A percentile compares a stretch with the other conserved stretches of the same genome.
Conservation (phyloP, 352 stramenopile genomes). For the Phytophthora idaei region DNA sequence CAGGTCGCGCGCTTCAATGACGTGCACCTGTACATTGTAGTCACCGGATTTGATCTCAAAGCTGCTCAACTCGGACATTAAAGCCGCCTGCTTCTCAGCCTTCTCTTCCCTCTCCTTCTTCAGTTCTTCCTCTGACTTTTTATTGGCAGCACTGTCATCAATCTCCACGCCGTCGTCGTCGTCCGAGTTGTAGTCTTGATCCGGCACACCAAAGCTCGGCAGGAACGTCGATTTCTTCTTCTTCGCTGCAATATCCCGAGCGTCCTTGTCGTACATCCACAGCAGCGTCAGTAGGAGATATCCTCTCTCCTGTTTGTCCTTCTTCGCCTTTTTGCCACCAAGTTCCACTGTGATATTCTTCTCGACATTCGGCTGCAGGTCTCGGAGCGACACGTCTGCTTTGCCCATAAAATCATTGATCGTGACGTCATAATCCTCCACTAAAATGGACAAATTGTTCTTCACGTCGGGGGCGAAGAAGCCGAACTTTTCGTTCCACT, state of each 20-base stretch:
- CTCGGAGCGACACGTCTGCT: conserved; percentile 56
- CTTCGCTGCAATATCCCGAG: conserved; percentile 64
- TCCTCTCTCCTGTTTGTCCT: conserved; percentile 71
- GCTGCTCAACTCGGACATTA: conserved; percentile 75
- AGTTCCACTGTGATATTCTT: conserved; percentile 66
- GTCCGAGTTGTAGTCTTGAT: conserved; percentile 76
- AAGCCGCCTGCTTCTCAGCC: conserved; percentile 76
- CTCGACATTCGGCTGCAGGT: conserved; percentile 59
- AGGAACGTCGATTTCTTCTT: conserved; percentile 77
- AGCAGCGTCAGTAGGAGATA: conserved; percentile 57
- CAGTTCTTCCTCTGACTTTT: conserved; percentile 69
- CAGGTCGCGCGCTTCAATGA: conserved; percentile 91
- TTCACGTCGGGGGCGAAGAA: conserved; percentile 71
- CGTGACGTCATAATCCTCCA: conserved; percentile 79
- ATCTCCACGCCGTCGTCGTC: conserved; percentile 69
- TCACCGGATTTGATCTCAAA: conserved; percentile 89
- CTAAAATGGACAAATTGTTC: conserved; percentile 52
- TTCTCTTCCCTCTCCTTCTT: conserved; percentile 75
- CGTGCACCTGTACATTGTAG: conserved; percentile 89
- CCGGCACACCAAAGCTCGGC: conserved; percentile 55
- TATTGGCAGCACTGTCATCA: conserved; percentile 51
- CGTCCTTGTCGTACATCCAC: conserved; percentile 61
- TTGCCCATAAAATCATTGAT: conserved; percentile 87
- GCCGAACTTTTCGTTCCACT: conserved; percentile 86
- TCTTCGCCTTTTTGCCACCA: conserved; percentile 63